Evolutionary conservation across 768 basidiomycete genomes (phyloP).

Genomic region (Daedaleopsis sinensis): DNA sequence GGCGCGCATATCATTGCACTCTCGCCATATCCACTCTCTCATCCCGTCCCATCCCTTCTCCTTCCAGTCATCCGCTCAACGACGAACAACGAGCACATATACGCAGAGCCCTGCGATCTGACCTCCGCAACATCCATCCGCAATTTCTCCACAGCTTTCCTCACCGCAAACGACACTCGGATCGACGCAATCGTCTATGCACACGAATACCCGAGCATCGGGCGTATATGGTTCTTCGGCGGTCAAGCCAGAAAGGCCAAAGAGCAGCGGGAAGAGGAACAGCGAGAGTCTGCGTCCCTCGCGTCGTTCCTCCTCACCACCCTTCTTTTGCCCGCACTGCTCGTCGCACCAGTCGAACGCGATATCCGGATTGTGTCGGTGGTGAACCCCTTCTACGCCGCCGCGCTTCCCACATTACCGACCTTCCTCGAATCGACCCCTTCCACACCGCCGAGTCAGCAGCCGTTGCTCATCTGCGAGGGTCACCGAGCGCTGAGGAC

Average conservation of each 20-base stretch:
- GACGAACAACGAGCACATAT: conserved; percentile 77
- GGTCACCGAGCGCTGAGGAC: conserved; percentile 67
- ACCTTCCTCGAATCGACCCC: conserved; percentile 31
- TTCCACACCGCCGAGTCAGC: conserved; percentile 15
- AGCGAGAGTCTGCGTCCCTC: conserved; percentile 53
- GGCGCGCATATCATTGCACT: conserved; percentile 84
- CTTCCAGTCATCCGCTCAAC: conserved; percentile 67
- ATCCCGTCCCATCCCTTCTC: conserved; percentile 57
- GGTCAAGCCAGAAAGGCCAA: conserved; percentile 26
- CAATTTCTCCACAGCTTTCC: conserved; percentile 68
- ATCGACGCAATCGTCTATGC: conserved; percentile 80
- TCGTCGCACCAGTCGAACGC: conserved; percentile 84
- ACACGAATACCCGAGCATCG: conserved; percentile 75
- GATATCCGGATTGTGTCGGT: conserved; percentile 89
- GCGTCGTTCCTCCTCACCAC: conserved; percentile 82
- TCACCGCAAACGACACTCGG: conserved; percentile 63
- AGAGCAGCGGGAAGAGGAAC: conserved; percentile 31
- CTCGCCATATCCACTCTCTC: conserved; percentile 58
- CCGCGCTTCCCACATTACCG: conserved; percentile 56
- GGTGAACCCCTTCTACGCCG: conserved; percentile 89
- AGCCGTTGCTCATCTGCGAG: conserved; percentile 52
- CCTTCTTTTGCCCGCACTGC: conserved; percentile 74
- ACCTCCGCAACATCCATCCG: conserved; percentile 66
- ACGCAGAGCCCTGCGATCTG: conserved; percentile 78
- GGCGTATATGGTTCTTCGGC: conserved; percentile 40